Base-by-base conservation (phyloP, 1,139 yeast genomes). In the Yamadazyma taylorii region DNA sequence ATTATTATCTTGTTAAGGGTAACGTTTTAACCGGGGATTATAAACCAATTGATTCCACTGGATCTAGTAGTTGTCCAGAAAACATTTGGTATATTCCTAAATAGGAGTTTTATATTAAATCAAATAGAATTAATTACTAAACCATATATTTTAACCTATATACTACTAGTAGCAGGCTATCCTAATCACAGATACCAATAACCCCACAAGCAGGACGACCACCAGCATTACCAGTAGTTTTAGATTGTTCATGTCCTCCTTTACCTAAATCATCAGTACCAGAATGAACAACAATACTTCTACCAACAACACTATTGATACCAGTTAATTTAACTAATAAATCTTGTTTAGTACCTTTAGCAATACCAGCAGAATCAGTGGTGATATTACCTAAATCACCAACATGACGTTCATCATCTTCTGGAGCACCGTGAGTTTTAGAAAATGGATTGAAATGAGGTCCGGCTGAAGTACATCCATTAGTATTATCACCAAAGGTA, bases 151-250 rank as follows among this genome's bases (percentile, higher is more conserved):
- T n/a, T n/a, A n/a, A n/a, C 21, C 11, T 27, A 16, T 27, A 16
- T 27, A 16, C 30, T n/a, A n/a, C n/a, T n/a, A n/a, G n/a, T n/a
- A n/a, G n/a, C n/a, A n/a, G n/a, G n/a, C n/a, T n/a, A n/a, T n/a
- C n/a, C 51, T 66, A 69, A 41, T 63, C 60, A 46, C 86, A 56
- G 48, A 85, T 60, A 57, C 98, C 97, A 73, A 92, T 90, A 61
- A 92, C 97, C 75, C 98, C 97, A 75, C 98, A 92, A 50, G 98
- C 98, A 52, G 95, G 90, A 81, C 98, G 88, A 55, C 85, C 92
- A 64, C 98, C 97, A 46, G 98, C 97, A 62, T 92, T 90, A 72
- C 98, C 98, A 52, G 97, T 92, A 75, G 86, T 88, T 73, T 85
- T 78, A 47, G 97, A 88, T 69, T 90, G 97, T 48, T 86, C 85